Evolutionary conservation across 83 land plant species (phyloP).

Genomic region (Picea abies): DNA sequence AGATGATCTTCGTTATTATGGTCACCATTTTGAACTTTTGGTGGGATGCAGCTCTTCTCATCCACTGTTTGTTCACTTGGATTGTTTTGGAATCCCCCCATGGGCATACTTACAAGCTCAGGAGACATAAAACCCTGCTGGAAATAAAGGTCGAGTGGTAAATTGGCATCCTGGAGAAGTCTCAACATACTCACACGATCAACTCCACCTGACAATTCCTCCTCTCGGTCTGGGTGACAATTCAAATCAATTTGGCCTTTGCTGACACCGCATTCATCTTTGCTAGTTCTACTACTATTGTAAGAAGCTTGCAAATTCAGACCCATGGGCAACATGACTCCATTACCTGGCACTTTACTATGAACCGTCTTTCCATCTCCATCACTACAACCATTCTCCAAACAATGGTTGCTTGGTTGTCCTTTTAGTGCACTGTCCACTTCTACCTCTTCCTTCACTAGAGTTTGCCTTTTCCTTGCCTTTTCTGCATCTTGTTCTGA

Average conservation of each 20-base stretch:
- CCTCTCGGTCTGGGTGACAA: constrained; percentile 49
- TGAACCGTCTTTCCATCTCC: constrained; percentile 6
- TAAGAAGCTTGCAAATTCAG: background rate
- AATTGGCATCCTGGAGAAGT: constrained; percentile 61
- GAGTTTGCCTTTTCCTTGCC: constrained; percentile 27
- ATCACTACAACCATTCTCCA: constrained; percentile 24
- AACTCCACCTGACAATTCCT: constrained; percentile 16
- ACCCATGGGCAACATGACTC: background rate
- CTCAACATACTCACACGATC: constrained; percentile 62
- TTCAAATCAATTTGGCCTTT: constrained; percentile 59
- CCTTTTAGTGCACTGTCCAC: constrained; percentile 24
- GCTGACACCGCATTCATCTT: constrained; percentile 1
- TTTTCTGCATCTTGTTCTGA: constrained; percentile 71
- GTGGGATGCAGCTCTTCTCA: background rate
- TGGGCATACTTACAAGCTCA: constrained; percentile 19
- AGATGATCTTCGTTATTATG: background rate
- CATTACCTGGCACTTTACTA: constrained; percentile 1
- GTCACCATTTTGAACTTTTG: background rate
- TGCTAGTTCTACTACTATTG: background rate
- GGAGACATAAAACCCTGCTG: constrained; percentile 51
- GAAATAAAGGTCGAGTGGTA: constrained; percentile 62
- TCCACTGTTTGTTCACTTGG: constrained; percentile 15
- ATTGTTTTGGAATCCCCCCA: constrained; percentile 1
- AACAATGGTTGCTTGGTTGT: constrained; percentile 11
- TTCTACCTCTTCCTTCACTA: constrained; percentile 41